Percentiles rank a stretch among this genome's conserved stretches.
These are phyloP conservation scores for Chrysosporium keratinophilum DNA, from an alignment of 2,329 filamentous ascomycete species.

Conservation along the genomic window DNA sequence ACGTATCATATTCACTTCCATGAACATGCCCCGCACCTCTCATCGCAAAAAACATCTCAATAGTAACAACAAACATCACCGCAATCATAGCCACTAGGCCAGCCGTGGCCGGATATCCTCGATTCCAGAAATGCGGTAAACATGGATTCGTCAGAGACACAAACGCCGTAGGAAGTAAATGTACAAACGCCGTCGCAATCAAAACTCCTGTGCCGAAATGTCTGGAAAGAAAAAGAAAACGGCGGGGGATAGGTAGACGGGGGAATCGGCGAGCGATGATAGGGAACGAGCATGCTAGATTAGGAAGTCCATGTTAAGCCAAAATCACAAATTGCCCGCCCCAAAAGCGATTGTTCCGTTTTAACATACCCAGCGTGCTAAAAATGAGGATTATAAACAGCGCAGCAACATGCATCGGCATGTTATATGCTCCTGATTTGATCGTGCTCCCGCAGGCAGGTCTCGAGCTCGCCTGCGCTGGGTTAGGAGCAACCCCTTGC, in stretches of 20 bases:
- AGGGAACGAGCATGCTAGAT: conserved; percentile 50
- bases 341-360: not conserved
- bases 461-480: conserved; percentile 13
- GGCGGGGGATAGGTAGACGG: conserved; percentile 48
- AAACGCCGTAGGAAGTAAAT: conserved; percentile 54
- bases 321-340: not conserved
- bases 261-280: conserved; percentile 51
- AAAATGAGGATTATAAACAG: conserved; percentile 55
- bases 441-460: conserved; percentile 29
- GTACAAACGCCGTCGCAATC: conserved; percentile 49
- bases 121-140: conserved; percentile 67
- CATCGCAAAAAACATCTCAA: conserved; percentile 83
- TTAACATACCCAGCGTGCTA: conserved; percentile 32
- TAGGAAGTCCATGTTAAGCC: not conserved
- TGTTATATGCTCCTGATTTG: conserved; percentile 47
- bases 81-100: conserved; percentile 73
- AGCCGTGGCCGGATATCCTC: conserved; percentile 67
- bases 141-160: conserved; percentile 51
- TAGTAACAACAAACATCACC: conserved; percentile 68
- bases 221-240: conserved; percentile 49
- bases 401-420: conserved; percentile 56
- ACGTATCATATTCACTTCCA: conserved; percentile 42
- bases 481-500: not conserved
- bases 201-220: conserved; percentile 50
- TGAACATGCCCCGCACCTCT: conserved; percentile 52